These are phyloP conservation scores for Lanmaoa rubissima DNA, from an alignment of 768 basidiomycete species.

Conservation along the genomic window DNA sequence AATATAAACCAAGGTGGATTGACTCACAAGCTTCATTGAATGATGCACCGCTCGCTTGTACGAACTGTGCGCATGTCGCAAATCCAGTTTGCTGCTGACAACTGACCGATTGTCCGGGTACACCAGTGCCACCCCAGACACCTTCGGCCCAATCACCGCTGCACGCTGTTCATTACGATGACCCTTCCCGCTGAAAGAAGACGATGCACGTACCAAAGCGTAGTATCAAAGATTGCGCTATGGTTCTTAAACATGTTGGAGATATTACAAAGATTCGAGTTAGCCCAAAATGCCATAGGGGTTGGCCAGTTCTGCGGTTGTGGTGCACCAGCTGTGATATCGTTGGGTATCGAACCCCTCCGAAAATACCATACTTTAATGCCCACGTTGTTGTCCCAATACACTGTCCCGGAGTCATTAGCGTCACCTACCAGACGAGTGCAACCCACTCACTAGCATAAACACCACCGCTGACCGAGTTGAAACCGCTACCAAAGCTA, in stretches of 20 bases:
- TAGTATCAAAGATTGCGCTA: conserved; percentile 80
- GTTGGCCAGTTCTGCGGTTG: conserved; percentile 73
- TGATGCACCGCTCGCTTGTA: conserved; percentile 66
- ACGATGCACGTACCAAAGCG: conserved; percentile 57
- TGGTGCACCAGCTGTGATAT: conserved; percentile 73
- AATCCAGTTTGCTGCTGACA: conserved; percentile 83
- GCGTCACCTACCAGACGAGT: not conserved
- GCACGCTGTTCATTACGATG: conserved; percentile 6
- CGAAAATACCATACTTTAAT: conserved; percentile 84
- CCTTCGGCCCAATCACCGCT: conserved; percentile 89
- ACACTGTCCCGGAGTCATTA: conserved; percentile 15
- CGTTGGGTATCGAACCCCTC: conserved; percentile 67
- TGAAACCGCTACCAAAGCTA: conserved; percentile 86
- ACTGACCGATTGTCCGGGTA: conserved; percentile 83
- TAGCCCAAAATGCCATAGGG: conserved; percentile 77
- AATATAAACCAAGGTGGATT: conserved; percentile 1
- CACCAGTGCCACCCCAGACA: conserved; percentile 71
- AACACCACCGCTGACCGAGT: conserved; percentile 80
- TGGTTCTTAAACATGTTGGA: conserved; percentile 78
- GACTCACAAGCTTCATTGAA: conserved; percentile 77
- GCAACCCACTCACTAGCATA: conserved; percentile 70
- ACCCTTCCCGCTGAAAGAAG: not conserved
- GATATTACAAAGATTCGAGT: conserved; percentile 66
- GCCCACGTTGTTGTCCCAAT: conserved; percentile 56
- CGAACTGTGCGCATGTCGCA: conserved; percentile 76